Percentiles rank a stretch among this genome's conserved stretches.
Conservation (phyloP, 352 stramenopile genomes). For the Phytophthora ramorum region DNA sequence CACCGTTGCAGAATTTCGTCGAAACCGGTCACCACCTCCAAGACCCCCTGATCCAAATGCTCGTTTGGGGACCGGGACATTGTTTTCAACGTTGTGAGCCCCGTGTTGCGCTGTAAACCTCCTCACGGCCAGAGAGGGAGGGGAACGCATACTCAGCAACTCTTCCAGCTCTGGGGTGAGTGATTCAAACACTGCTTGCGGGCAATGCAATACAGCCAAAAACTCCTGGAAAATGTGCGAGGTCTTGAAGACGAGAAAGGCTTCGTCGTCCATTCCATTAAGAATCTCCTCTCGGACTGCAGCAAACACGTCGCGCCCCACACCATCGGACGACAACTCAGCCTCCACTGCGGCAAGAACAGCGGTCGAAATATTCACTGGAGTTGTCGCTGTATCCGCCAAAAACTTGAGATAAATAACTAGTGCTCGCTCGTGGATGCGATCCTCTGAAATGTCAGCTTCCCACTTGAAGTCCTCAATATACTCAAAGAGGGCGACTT, state of each 20-base stretch:
- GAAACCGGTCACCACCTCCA: slow-evolving; percentile 7
- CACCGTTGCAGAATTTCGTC: slow-evolving; percentile 32
- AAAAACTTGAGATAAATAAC: slow-evolving; percentile 74
- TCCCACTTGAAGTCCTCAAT: slow-evolving; percentile 78
- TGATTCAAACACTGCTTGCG: slow-evolving; percentile 45
- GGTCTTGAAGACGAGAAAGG: slow-evolving; percentile 58
- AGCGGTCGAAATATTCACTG: slow-evolving; percentile 40
- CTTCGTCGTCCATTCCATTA: slow-evolving; percentile 52
- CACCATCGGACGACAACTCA: slow-evolving; percentile 44
- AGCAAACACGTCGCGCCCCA: slow-evolving; percentile 54
- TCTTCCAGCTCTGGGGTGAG: slow-evolving; percentile 47
- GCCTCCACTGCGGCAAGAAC: slow-evolving; percentile 49
- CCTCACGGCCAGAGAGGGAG: slow-evolving; percentile 12
- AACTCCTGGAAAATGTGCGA: slow-evolving; percentile 58
- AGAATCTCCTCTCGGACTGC: slow-evolving; percentile 55
- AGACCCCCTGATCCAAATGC: slow-evolving; percentile 21
- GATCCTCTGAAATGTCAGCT: slow-evolving; percentile 54
- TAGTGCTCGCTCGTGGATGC: slow-evolving; percentile 56
- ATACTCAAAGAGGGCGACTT: slow-evolving; percentile 65
- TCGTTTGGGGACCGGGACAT: slow-evolving; percentile 24
- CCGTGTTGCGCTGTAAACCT: slow-evolving; percentile 20
- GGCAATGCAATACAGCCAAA: slow-evolving; percentile 51
- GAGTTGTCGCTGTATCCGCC: slow-evolving; percentile 37
- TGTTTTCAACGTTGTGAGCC: slow-evolving; percentile 11
- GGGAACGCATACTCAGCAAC: slow-evolving; percentile 48